These are phyloP conservation scores for Monosporascus sp. DNA, from an alignment of 2,329 filamentous ascomycete genomes.

Conservation along the genomic window DNA sequence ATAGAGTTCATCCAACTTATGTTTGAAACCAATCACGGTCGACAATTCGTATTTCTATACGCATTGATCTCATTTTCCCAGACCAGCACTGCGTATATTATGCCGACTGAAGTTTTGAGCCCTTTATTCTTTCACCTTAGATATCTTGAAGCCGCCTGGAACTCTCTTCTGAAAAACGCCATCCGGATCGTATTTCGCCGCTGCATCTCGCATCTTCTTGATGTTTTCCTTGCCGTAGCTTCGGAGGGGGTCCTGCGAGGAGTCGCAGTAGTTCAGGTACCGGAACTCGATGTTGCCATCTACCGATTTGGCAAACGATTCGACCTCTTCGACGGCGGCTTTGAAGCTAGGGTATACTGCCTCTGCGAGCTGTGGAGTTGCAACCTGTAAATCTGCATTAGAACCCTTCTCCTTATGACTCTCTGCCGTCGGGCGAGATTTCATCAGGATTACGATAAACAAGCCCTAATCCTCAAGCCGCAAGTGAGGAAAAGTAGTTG, in stretches of 20 bases:
- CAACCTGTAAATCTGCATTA: neutral
- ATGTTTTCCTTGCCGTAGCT: conserved; percentile 1
- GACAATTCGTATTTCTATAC: too few relatives aligned
- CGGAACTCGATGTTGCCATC: neutral
- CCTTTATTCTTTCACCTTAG: neutral
- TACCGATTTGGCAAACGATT: neutral
- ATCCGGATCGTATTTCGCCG: neutral
- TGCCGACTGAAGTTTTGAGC: too few relatives aligned
- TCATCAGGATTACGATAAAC: too few relatives aligned
- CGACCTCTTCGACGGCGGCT: neutral
- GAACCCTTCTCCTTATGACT: neutral
- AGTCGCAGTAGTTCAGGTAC: conserved; percentile 1
- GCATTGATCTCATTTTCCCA: too few relatives aligned
- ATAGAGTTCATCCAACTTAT: too few relatives aligned
- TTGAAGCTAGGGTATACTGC: neutral
- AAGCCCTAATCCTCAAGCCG: too few relatives aligned
- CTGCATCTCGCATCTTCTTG: neutral
- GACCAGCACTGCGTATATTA: too few relatives aligned
- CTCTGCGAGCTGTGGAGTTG: neutral
- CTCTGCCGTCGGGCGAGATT: too few relatives aligned
- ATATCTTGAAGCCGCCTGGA: neutral
- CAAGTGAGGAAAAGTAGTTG: too few relatives aligned
- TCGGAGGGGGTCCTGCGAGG: neutral
- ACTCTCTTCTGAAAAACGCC: neutral
- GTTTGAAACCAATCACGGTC: too few relatives aligned